Conservation (phyloP, 78 protist genomes). For the Polysphondylium violaceum region DNA sequence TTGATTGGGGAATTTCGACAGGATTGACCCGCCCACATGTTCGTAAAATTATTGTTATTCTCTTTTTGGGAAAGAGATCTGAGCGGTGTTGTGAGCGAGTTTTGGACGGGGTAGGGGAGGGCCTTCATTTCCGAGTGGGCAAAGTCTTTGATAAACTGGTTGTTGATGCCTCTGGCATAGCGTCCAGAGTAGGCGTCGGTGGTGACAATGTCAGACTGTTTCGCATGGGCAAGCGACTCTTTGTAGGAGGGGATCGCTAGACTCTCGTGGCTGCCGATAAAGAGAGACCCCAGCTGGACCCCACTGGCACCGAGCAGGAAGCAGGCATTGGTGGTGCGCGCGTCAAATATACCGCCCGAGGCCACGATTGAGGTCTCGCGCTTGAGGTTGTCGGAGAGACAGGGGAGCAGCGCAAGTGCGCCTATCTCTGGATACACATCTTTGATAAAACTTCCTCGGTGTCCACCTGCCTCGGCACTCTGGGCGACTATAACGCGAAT, state of each 20-base stretch:
- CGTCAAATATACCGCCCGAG: conserved; percentile 8
- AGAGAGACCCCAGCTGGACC: conserved; percentile 45
- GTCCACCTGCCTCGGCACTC: conserved; percentile 71
- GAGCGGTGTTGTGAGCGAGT: neutral
- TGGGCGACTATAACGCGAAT: conserved; percentile 11
- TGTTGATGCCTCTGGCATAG: conserved; percentile 50
- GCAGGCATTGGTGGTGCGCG: neutral
- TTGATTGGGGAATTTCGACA: no score
- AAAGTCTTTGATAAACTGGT: conserved; percentile 17
- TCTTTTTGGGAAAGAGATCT: conserved; percentile 7
- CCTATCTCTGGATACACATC: neutral
- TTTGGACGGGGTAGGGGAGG: conserved; percentile 44
- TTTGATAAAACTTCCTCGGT: conserved; percentile 36
- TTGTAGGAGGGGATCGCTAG: neutral
- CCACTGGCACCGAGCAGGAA: conserved; percentile 5
- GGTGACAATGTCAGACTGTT: no score
- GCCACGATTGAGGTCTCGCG: conserved; percentile 47
- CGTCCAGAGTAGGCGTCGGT: conserved; percentile 27
- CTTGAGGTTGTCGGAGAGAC: no score
- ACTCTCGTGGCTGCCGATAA: conserved; percentile 3
- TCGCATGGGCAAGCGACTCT: no score
- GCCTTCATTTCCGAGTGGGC: conserved; percentile 39
- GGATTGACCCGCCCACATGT: conserved; percentile 29
- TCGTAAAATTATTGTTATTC: conserved; percentile 18
- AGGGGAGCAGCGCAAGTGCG: neutral